Conservation (phyloP, 768 basidiomycete species). For the Suillus clintonianus region DNA sequence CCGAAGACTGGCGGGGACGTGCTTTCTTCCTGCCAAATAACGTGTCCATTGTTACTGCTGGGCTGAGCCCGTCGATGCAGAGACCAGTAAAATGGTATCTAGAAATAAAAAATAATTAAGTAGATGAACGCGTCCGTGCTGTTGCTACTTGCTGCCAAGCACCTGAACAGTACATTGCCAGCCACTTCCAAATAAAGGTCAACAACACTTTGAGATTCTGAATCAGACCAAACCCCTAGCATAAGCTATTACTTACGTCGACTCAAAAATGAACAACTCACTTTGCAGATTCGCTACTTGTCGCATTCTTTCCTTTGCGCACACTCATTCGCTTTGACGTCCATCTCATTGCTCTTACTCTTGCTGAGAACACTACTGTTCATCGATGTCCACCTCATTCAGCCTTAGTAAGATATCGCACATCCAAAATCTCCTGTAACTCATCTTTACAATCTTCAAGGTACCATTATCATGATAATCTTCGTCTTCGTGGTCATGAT, state of each 20-base stretch:
- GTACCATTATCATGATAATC: background rate
- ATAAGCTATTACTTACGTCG: background rate
- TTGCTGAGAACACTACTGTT: background rate
- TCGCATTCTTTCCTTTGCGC: background rate
- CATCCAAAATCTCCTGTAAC: background rate
- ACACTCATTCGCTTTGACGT: background rate
- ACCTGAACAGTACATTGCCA: background rate
- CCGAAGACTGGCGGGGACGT: slow-evolving; percentile 60
- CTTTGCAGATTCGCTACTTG: background rate
- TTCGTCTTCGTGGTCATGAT: background rate
- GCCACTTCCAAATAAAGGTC: slow-evolving; percentile 2
- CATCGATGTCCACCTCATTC: background rate
- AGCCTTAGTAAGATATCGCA: background rate
- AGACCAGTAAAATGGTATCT: background rate
- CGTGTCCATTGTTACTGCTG: slow-evolving; percentile 51
- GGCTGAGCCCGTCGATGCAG: background rate
- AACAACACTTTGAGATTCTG: background rate
- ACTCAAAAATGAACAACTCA: background rate
- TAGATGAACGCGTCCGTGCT: background rate
- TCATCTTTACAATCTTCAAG: background rate
- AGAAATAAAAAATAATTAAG: slow-evolving; percentile 5
- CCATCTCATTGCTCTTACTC: background rate
- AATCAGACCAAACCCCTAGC: background rate
- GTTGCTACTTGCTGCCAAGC: background rate
- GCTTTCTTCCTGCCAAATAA: slow-evolving; percentile 67